These are phyloP conservation scores for Aspergillus texensis DNA, from an alignment of 2,329 filamentous ascomycete genomes.

Conservation along the genomic window DNA sequence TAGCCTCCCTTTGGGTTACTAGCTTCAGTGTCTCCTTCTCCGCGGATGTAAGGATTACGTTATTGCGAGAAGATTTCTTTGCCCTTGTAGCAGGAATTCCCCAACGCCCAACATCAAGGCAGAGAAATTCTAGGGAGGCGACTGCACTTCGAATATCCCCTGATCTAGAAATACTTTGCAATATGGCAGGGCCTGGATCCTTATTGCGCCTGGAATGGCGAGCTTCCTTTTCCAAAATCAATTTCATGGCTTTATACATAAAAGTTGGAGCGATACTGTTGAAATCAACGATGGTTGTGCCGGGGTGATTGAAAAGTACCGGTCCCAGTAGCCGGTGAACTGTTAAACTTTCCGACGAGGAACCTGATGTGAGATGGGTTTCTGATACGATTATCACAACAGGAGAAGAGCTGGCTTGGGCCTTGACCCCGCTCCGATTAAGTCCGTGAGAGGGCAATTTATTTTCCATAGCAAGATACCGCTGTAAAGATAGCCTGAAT, in stretches of 20 bases:
- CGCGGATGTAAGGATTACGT: slow-evolving; percentile 64
- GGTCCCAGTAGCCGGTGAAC: slow-evolving; percentile 86
- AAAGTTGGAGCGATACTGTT: slow-evolving; percentile 88
- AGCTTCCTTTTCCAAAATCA: slow-evolving; percentile 83
- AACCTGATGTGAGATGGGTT: slow-evolving; percentile 81
- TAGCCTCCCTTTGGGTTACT: slow-evolving; percentile 84
- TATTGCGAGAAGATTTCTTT: slow-evolving; percentile 60
- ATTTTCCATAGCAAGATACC: slow-evolving; percentile 71
- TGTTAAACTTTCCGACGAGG: slow-evolving; percentile 87
- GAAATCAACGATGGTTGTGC: slow-evolving; percentile 82
- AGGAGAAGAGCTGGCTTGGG: slow-evolving; percentile 63
- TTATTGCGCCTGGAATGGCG: slow-evolving; percentile 72
- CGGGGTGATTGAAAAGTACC: slow-evolving; percentile 79
- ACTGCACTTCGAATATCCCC: slow-evolving; percentile 94
- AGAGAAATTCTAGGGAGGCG: slow-evolving; percentile 89
- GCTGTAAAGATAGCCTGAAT: slow-evolving; percentile 74
- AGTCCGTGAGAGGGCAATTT: slow-evolving; percentile 47
- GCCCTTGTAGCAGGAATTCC: slow-evolving; percentile 70
- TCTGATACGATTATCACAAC: slow-evolving; percentile 91
- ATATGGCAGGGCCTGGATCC: slow-evolving; percentile 75
- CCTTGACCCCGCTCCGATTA: slow-evolving; percentile 20
- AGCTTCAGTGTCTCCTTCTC: slow-evolving; percentile 80
- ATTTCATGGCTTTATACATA: slow-evolving; percentile 79
- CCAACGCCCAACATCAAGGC: slow-evolving; percentile 75
- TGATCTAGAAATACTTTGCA: slow-evolving; percentile 79